Evolutionary conservation across 1,139 yeast genomes (phyloP).

Genomic region (Spencermartinsiella ligniputridi): DNA sequence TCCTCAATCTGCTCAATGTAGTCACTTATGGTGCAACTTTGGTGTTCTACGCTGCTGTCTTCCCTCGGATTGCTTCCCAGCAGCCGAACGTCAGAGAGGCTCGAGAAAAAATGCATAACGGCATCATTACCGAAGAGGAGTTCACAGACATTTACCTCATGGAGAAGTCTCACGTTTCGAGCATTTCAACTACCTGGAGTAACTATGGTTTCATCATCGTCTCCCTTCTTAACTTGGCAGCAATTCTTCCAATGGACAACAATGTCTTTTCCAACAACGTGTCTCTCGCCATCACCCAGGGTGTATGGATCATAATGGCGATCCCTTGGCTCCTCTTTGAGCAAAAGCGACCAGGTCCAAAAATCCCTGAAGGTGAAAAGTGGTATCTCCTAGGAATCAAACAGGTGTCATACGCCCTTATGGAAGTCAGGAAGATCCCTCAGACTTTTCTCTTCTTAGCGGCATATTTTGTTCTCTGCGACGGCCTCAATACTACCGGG

Average conservation of each 20-base stretch:
- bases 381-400: slow-evolving; percentile 16
- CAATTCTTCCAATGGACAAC: slow-evolving; percentile 16
- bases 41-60: slow-evolving; percentile 18
- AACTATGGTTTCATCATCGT: slow-evolving; percentile 14
- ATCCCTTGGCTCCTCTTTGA: slow-evolving; percentile 17
- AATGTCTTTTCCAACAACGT: slow-evolving; percentile 14
- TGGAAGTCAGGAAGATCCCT: slow-evolving; percentile 15
- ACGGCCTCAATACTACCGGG: slow-evolving; percentile 17
- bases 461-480: slow-evolving; percentile 17
- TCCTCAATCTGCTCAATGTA: slow-evolving; percentile 12
- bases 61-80: slow-evolving; percentile 18
- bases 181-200: slow-evolving; percentile 16
- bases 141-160: slow-evolving; percentile 11
- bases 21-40: slow-evolving; percentile 14
- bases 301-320: slow-evolving; percentile 18
- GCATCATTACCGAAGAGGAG: slow-evolving; percentile 16
- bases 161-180: slow-evolving; percentile 16
- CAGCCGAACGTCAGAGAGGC: slow-evolving; percentile 18
- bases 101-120: slow-evolving; percentile 13
- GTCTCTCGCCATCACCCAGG: slow-evolving; percentile 16
- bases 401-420: slow-evolving; percentile 16
- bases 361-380: slow-evolving; percentile 15
- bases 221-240: slow-evolving; percentile 12
- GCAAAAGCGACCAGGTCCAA: slow-evolving; percentile 12
- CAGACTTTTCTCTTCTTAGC: slow-evolving; percentile 18